phyloP scores from a whole-genome alignment of 2,329 filamentous ascomycete genomes.

The Rasamsonia emersonii region DNA sequence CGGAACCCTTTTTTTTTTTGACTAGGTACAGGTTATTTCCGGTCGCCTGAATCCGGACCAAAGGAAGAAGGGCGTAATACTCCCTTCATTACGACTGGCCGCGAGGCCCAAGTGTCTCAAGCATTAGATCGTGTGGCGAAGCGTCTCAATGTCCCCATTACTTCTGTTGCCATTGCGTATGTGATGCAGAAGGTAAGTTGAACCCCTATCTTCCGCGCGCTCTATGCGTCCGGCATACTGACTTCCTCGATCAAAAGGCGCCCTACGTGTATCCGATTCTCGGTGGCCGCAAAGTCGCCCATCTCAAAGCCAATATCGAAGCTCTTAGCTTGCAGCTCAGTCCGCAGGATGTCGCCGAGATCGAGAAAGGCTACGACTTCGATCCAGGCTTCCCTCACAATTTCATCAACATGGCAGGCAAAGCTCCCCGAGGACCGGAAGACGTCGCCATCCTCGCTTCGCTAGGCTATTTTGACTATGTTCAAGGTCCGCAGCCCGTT shows the following conservation, averaged over 20 bases:
- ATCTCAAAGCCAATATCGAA: constrained; percentile 48
- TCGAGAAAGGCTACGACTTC: constrained; percentile 47
- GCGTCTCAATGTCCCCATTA: constrained; percentile 15
- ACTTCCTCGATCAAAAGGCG: too few species aligned
- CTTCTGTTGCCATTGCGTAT: constrained; percentile 13
- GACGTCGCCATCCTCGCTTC: constrained; percentile 1
- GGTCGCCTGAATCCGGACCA: not conserved
- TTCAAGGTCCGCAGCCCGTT: constrained; percentile 2
- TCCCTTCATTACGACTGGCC: constrained; percentile 3
- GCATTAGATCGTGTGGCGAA: constrained; percentile 10
- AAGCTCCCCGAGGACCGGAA: not conserved
- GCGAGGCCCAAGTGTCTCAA: constrained; percentile 4
- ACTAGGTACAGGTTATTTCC: not conserved
- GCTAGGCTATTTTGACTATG: constrained; percentile 6
- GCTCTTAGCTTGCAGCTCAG: constrained; percentile 45
- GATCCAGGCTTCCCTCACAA: constrained; percentile 30
- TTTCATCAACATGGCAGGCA: constrained; percentile 1
- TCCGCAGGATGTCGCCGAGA: constrained; percentile 45
- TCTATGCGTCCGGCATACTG: constrained; percentile 45
- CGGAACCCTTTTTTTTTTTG: constrained; percentile 10
- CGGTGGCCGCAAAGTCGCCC: constrained; percentile 45
- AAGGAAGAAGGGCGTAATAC: too few species aligned
- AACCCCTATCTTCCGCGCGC: constrained; percentile 18
- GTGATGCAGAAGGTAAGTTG: constrained; percentile 29
- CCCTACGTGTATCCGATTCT: constrained; percentile 48